Conservation (phyloP, 139 green algal genomes). For the Chlamydomonas eustigma region DNA sequence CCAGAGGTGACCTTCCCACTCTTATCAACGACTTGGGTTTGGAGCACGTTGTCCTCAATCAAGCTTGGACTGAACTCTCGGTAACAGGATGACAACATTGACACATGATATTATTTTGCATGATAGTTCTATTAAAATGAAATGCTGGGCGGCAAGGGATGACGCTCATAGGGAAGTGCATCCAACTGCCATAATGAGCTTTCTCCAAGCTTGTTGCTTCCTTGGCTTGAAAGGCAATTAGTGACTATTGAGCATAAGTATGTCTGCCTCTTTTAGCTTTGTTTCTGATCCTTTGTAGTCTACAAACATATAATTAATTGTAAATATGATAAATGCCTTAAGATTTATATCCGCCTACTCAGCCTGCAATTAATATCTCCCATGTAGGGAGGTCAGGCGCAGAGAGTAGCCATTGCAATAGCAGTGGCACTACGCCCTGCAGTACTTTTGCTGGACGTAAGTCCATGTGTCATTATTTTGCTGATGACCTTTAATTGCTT, state of each 20-base stretch:
- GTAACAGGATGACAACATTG: slow-evolving; percentile 31
- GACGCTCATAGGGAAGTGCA: too few relatives aligned
- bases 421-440: slow-evolving; percentile 64
- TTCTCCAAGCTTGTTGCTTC: too few relatives aligned
- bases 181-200: too few relatives aligned
- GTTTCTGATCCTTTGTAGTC: too few relatives aligned
- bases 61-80: slow-evolving; percentile 74
- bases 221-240: too few relatives aligned
- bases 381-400: slow-evolving; percentile 77
- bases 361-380: too few relatives aligned
- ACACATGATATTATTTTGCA: not conserved
- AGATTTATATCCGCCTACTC: too few relatives aligned
- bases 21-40: slow-evolving; percentile 66
- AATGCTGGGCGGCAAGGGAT: too few relatives aligned
- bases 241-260: too few relatives aligned
- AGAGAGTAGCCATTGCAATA: slow-evolving; percentile 72
- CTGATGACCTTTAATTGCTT: not conserved
- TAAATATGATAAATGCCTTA: too few relatives aligned
- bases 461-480: not conserved
- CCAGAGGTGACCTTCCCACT: slow-evolving; percentile 60
- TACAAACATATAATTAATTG: too few relatives aligned
- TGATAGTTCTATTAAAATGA: not conserved
- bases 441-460: slow-evolving; percentile 77
- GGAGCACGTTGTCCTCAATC: slow-evolving; percentile 66
- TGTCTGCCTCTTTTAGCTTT: too few relatives aligned